A percentile compares a stretch with the other conserved stretches of the same genome.
Conservation (phyloP, 208 protist genomes). For the Balamuthia mandrillaris region DNA sequence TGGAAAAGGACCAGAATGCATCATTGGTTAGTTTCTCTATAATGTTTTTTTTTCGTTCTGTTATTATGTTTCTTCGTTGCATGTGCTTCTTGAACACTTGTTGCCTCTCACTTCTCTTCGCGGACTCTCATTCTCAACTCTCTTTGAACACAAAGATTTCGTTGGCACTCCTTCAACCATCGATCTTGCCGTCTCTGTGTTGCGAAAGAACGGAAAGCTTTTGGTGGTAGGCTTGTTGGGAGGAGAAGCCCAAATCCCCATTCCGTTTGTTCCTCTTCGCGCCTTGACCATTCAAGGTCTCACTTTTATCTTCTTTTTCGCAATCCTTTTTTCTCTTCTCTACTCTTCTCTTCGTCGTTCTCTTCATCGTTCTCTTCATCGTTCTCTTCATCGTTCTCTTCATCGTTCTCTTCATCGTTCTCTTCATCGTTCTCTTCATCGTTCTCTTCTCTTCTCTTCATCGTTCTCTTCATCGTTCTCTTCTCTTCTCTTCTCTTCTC, state of each 20-base stretch:
- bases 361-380: background rate
- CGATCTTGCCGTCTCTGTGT: background rate
- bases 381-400: background rate
- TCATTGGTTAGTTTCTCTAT: background rate
- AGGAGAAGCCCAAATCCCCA: background rate
- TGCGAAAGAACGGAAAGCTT: slow-evolving; percentile 1
- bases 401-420: background rate
- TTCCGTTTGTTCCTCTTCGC: background rate
- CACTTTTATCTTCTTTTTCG: too few species aligned
- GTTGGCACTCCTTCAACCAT: background rate
- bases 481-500: background rate
- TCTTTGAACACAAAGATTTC: background rate
- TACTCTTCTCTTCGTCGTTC: background rate
- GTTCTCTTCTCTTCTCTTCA: background rate
- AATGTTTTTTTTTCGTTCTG: too few species aligned
- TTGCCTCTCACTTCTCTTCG: too few species aligned
- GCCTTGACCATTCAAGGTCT: slow-evolving; percentile 17
- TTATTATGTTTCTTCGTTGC: too few species aligned
- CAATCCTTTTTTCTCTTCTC: background rate
- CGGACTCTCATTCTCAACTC: background rate
- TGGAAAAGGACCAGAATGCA: background rate
- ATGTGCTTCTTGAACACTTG: too few species aligned
- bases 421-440: background rate
- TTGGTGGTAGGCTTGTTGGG: background rate
- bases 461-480: too few species aligned